These are phyloP conservation scores for Chlamydomonas sphaeroides DNA, from an alignment of 139 green algal species.

Conservation along the genomic window DNA sequence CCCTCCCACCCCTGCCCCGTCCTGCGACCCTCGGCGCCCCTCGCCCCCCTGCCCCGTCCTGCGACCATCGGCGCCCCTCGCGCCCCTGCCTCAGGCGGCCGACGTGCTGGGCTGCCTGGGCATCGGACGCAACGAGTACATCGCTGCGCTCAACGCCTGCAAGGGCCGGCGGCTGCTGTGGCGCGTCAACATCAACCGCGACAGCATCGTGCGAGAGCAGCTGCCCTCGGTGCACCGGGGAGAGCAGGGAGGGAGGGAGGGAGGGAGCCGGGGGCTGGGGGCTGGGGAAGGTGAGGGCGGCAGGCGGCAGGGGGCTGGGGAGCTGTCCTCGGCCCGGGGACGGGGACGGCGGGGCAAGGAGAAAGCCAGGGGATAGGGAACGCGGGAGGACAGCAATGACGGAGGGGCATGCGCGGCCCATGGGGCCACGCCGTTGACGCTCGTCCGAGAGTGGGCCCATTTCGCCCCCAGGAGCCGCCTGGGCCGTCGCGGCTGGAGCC, in stretches of 20 bases:
- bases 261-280: not conserved
- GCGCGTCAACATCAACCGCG: conserved; percentile 49
- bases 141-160: conserved; percentile 88
- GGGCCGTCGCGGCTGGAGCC: conserved; percentile 58
- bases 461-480: conserved; percentile 7
- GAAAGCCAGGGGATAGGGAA: too few relatives aligned
- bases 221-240: conserved; percentile 13
- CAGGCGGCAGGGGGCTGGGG: not conserved
- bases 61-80: too few relatives aligned
- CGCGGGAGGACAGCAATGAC: too few relatives aligned
- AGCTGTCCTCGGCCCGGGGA: too few relatives aligned
- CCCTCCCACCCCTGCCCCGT: too few relatives aligned
- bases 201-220: conserved; percentile 28
- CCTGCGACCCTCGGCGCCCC: too few relatives aligned
- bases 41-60: too few relatives aligned
- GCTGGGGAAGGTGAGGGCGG: too few relatives aligned
- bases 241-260: not conserved
- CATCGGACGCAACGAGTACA: conserved; percentile 96
- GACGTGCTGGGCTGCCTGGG: conserved; percentile 85
- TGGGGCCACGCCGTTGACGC: too few relatives aligned
- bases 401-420: too few relatives aligned
- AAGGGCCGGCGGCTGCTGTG: conserved; percentile 67
- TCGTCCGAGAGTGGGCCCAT: too few relatives aligned
- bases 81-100: conserved; percentile 85
- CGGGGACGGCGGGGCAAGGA: too few relatives aligned